Base-by-base conservation (phyloP, 225 moss, liverwort and hornwort species). In the Straminergon stramineum region DNA sequence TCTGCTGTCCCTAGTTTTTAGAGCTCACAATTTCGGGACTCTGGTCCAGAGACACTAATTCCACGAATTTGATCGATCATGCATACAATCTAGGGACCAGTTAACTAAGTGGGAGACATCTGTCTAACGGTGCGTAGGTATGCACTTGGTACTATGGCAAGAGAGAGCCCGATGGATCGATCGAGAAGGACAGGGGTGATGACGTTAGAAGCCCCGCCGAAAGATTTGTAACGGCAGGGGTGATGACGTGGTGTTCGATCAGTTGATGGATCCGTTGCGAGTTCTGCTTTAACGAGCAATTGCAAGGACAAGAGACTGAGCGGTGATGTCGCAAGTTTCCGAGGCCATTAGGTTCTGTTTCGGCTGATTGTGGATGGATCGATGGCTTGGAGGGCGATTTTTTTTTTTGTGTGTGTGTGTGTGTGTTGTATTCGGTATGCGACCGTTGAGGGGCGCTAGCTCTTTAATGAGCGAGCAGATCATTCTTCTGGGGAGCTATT, bases 381-480 rank as follows among this genome's bases (percentile, higher is more conserved):
- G 75, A 88, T 43, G 45, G 88, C 87, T 81, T 80, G 67, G 81
- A 60, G 81, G 81, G 81, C 83, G 83, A 64, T 55, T 65, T 51
- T 57, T 2, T n/a, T n/a, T n/a, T n/a, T n/a, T n/a, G n/a, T n/a
- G n/a, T n/a, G n/a, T 28, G 45, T 85, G 73, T 45, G 35, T 14
- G 7, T 12, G 48, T 7, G 68, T 73, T 80, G 79, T 55, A 65
- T 81, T 70, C 39, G 71, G 85, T 23, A 92, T 84, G 81, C 80
- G 92, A 92, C 87, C 92, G 92, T 92, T 92, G 91, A 84, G 61
- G 45, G 63, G 9, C 56, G 84, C 78, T 81, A 60, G 80, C 60
- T 21, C 31, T n/a, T 71, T 64, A 51, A 24, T 51, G 81, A 37
- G 41, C 81, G 39, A 19, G 23, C 53, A 74, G 53, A 75, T 75